Percentiles rank a stretch among this genome's conserved stretches.
Conservation (phyloP, 2,329 filamentous ascomycete genomes). For the Colletotrichum orchidophilum region DNA sequence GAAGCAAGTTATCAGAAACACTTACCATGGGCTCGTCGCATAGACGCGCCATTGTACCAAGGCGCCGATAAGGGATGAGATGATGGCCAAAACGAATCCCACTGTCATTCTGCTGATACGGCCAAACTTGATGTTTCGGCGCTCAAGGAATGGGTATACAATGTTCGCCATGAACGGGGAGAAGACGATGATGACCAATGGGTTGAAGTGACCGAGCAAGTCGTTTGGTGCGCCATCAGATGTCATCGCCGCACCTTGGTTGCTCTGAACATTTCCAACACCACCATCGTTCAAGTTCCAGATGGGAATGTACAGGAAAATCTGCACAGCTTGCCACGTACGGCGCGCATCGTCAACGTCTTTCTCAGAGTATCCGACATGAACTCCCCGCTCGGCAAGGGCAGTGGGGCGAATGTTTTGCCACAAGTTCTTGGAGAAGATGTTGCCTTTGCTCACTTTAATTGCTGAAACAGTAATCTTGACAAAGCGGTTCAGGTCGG, state of each 20-base stretch:
- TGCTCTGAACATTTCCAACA: conserved; percentile 46
- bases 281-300: conserved; percentile 52
- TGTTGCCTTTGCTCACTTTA: conserved; percentile 60
- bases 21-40: conserved; percentile 57
- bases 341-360: conserved; percentile 74
- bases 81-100: conserved; percentile 61
- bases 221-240: conserved; percentile 67
- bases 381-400: conserved; percentile 53
- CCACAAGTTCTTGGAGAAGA: conserved; percentile 67
- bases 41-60: conserved; percentile 69
- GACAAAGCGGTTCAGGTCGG: conserved; percentile 68
- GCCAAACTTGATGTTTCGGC: conserved; percentile 61
- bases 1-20: background rate
- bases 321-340: conserved; percentile 51
- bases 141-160: conserved; percentile 67
- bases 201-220: conserved; percentile 67
- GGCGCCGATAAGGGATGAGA: conserved; percentile 64
- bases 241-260: conserved; percentile 53
- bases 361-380: conserved; percentile 69
- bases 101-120: conserved; percentile 66
- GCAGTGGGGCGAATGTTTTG: conserved; percentile 65
- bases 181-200: conserved; percentile 67
- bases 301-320: conserved; percentile 53
- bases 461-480: conserved; percentile 64
- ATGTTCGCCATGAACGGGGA: conserved; percentile 61